Evolutionary conservation across 208 protist species (phyloP).

Genomic region (Trypanosoma scelopori): DNA sequence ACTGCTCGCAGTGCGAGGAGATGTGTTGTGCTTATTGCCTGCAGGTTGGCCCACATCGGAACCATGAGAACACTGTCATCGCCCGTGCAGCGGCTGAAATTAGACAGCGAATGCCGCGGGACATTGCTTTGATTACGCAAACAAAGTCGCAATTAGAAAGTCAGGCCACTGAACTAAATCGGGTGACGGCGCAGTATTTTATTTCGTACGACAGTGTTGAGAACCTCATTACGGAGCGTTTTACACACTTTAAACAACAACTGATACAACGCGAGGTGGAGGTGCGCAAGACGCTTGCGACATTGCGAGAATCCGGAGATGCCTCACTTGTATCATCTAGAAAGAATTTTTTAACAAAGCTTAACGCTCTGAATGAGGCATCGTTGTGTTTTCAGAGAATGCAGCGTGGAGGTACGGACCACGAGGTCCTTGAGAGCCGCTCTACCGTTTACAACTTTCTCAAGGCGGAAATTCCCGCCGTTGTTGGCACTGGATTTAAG

Average conservation of each 20-base stretch:
- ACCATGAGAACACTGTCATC: constrained; percentile 52
- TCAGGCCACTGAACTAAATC: constrained; percentile 68
- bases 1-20: constrained; percentile 63
- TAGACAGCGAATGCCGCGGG: constrained; percentile 56
- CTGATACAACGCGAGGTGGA: constrained; percentile 73
- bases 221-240: constrained; percentile 68
- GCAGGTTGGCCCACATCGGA: constrained; percentile 67
- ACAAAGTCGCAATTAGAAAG: constrained; percentile 48
- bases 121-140: constrained; percentile 46
- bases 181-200: constrained; percentile 52
- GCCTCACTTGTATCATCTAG: constrained; percentile 43
- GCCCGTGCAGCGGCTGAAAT: constrained; percentile 52
- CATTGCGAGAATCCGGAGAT: constrained; percentile 66
- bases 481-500: constrained; percentile 64
- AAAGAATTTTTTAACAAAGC: constrained; percentile 42
- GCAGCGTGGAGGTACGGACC: constrained; percentile 57
- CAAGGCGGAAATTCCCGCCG: constrained; percentile 37
- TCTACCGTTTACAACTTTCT: constrained; percentile 35
- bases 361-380: constrained; percentile 58
- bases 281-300: constrained; percentile 45
- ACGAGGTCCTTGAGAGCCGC: constrained; percentile 62
- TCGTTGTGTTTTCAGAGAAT: constrained; percentile 49
- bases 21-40: constrained; percentile 90
- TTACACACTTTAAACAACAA: constrained; percentile 65
- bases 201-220: constrained; percentile 72